Evolutionary conservation across 2,329 filamentous ascomycete genomes (phyloP).

Genomic region (Aspergillus unguis): DNA sequence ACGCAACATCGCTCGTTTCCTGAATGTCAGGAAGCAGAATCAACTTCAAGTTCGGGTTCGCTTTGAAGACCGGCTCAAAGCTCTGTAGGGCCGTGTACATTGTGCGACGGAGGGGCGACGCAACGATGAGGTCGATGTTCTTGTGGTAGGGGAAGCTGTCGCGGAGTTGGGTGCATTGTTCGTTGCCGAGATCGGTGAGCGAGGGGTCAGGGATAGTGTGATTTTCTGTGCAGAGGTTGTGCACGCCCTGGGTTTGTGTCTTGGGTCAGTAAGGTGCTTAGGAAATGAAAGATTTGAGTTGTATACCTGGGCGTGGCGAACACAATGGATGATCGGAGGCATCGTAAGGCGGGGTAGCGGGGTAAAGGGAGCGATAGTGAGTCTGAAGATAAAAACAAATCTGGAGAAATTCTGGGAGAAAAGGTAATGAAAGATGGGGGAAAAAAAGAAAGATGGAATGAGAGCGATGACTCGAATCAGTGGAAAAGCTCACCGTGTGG

Average conservation of each 20-base stretch:
- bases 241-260: slow-evolving; percentile 58
- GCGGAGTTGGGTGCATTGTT: slow-evolving; percentile 67
- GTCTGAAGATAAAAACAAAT: neutral
- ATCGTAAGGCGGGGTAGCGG: slow-evolving; percentile 31
- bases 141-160: slow-evolving; percentile 62
- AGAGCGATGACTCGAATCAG: neutral
- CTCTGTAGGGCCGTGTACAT: slow-evolving; percentile 71
- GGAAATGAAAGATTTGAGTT: neutral
- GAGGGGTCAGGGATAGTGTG: slow-evolving; percentile 72
- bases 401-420: slow-evolving; percentile 7
- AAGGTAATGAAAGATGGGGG: neutral
- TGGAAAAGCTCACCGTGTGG: slow-evolving; percentile 10
- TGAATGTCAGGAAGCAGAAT: slow-evolving; percentile 72
- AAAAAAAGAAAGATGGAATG: no score
- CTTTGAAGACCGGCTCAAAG: slow-evolving; percentile 58
- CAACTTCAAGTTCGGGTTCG: slow-evolving; percentile 50
- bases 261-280: neutral
- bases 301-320: slow-evolving; percentile 47
- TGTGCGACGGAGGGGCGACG: slow-evolving; percentile 77
- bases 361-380: slow-evolving; percentile 11
- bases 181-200: slow-evolving; percentile 70
- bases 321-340: slow-evolving; percentile 44
- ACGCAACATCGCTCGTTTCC: slow-evolving; percentile 70
- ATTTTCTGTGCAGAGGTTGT: slow-evolving; percentile 71
- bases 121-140: slow-evolving; percentile 66